Evolutionary conservation across 164 flowering plant genomes (phyloP).

Genomic region (Nelumbo lutea): DNA sequence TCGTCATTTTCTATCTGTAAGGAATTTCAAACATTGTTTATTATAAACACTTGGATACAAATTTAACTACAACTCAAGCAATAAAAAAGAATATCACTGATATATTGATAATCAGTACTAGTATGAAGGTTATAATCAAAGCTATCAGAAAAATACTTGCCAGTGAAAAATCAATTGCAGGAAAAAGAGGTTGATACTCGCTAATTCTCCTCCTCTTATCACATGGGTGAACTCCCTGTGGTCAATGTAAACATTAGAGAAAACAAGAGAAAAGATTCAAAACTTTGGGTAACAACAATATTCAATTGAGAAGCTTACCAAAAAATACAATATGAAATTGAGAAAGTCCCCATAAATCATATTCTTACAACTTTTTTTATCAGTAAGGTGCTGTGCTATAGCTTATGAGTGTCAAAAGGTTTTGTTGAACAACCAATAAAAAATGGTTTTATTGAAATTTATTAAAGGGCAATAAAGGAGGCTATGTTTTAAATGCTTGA

Average conservation of each 20-base stretch:
- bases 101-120: background rate
- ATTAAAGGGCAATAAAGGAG: no score
- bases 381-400: no score
- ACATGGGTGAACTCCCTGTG: conserved; percentile 93
- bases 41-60: background rate
- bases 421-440: no score
- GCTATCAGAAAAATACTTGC: conserved; percentile 32
- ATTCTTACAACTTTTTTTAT: no score
- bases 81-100: background rate
- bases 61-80: background rate
- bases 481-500: no score
- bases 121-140: background rate
- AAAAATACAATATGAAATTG: no score
- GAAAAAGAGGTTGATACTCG: conserved; percentile 68
- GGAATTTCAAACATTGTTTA: conserved; percentile 10
- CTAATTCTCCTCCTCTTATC: conserved; percentile 74
- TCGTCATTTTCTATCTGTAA: conserved; percentile 76
- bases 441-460: no score
- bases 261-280: background rate
- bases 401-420: no score
- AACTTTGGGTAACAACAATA: no score
- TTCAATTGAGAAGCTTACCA: no score
- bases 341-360: no score
- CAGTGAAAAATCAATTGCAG: conserved; percentile 90
- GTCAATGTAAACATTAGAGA: background rate